Evolutionary conservation across 2,329 filamentous ascomycete genomes (phyloP).

Genomic region (Podosphaera leucotricha): DNA sequence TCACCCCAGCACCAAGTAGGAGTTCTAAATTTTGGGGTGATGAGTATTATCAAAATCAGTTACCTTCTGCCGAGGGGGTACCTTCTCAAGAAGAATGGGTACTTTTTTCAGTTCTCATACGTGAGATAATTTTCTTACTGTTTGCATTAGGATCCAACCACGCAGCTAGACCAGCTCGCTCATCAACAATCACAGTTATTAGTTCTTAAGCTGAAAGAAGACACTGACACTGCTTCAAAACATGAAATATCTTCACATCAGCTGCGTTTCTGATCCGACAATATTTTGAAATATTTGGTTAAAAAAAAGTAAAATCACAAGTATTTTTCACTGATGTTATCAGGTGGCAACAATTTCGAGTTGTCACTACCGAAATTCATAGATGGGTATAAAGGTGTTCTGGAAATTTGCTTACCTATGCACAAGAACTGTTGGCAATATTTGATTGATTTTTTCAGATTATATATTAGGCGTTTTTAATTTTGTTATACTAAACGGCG

Average conservation of each 20-base stretch:
- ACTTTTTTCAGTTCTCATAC: conserved; percentile 36
- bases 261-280: conserved; percentile 30
- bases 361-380: too few species aligned
- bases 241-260: conserved; percentile 24
- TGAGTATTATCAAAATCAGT: conserved; percentile 25
- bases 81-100: conserved; percentile 83
- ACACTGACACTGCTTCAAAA: conserved; percentile 9
- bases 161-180: conserved; percentile 45
- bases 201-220: conserved; percentile 25
- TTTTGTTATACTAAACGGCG: too few species aligned
- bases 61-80: conserved; percentile 62
- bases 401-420: too few species aligned
- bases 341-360: too few species aligned
- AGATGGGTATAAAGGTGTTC: too few species aligned
- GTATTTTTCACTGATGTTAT: too few species aligned
- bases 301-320: neutral
- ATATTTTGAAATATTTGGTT: conserved; percentile 6
- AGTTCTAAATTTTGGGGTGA: conserved; percentile 43
- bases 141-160: conserved; percentile 39
- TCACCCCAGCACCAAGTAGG: conserved; percentile 64
- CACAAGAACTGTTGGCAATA: too few species aligned
- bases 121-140: conserved; percentile 18
- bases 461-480: too few species aligned
- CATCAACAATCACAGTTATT: conserved; percentile 40
- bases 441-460: too few species aligned